Evolutionary conservation across 805 yeast species (phyloP), one percentile per base, ranked within the genome.

Genomic region (Clavispora fructus): DNA sequence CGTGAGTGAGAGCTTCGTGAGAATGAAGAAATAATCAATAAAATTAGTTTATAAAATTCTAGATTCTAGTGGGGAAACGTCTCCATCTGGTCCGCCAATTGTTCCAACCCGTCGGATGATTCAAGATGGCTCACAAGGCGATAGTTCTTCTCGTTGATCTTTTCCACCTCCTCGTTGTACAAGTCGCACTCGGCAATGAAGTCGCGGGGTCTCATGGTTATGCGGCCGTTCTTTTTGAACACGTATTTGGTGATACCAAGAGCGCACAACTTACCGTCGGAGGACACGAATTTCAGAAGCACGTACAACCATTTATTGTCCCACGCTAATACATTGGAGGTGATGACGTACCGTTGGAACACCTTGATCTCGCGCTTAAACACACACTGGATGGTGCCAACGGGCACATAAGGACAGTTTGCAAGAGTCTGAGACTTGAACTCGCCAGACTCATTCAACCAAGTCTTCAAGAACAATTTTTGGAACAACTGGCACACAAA

Each of bases 281-380:
- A 9, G 29, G 49, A 47, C 35, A 57, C 58, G 58, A 89, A 88
- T 56, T 79, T 75, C 37, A 85, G 78, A 23, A 85, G 52, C 11
- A 87, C 76, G 59, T 81, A 90, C 12, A 91, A 56, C 96, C 97
- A 89, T 63, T 90, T 91, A 30, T 78, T 72, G 65, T 87, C 94
- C 96, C 96, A 90, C 7, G 92, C 84, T 6, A 86, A 61, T 16
- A 91, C 74, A 33, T 79, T 69, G 3, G 85, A 75, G 31, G 70
- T 68, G 19, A 91, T 71, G 3, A 66, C 52, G 60, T 82, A 91
- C 25, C 56, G 55, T 45, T 76, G 78, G 58, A 82, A 87, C 1
- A 92, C 84, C 55, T 68, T 76, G 60, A 92, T 80, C 58, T 91
- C 96, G 51, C 75, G 78, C 50, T 83, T 74, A 67, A 87, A 91